These are phyloP conservation scores for Tulasnella sp. DNA, from an alignment of 768 basidiomycete species.

Conservation along the genomic window DNA sequence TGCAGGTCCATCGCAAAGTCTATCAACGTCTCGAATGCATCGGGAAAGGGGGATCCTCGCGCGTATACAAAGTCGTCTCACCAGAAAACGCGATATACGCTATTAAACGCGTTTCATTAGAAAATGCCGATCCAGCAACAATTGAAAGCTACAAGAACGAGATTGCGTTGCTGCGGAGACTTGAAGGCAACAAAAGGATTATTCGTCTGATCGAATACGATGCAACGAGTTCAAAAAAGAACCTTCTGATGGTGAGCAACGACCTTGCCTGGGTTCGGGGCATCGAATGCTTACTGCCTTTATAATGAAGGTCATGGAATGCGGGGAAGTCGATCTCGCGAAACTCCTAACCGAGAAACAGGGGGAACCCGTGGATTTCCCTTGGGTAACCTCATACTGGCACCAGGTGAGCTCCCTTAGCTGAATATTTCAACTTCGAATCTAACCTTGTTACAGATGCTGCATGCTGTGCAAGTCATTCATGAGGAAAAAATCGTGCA, in stretches of 20 bases:
- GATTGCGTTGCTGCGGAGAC: conserved; percentile 85
- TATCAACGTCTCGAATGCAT: conserved; percentile 86
- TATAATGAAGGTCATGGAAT: conserved; percentile 76
- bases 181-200: conserved; percentile 90
- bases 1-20: conserved; percentile 45
- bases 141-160: conserved; percentile 95
- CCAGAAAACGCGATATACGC: conserved; percentile 75
- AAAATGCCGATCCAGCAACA: conserved; percentile 83
- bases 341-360: conserved; percentile 77
- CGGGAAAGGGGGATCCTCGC: conserved; percentile 92
- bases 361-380: conserved; percentile 81
- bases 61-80: conserved; percentile 87
- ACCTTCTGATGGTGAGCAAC: conserved; percentile 57
- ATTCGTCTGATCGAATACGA: conserved; percentile 90
- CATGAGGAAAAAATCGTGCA: conserved; percentile 99
- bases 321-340: conserved; percentile 90
- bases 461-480: conserved; percentile 96
- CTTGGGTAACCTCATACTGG: conserved; percentile 95
- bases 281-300: not conserved
- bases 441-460: conserved; percentile 59
- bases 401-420: conserved; percentile 64
- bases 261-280: not conserved
- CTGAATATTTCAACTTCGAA: not conserved
- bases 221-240: conserved; percentile 72
- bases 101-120: conserved; percentile 87